phyloP scores from a whole-genome alignment of 164 flowering plant species.

The Magnolia kwangsiensis region DNA sequence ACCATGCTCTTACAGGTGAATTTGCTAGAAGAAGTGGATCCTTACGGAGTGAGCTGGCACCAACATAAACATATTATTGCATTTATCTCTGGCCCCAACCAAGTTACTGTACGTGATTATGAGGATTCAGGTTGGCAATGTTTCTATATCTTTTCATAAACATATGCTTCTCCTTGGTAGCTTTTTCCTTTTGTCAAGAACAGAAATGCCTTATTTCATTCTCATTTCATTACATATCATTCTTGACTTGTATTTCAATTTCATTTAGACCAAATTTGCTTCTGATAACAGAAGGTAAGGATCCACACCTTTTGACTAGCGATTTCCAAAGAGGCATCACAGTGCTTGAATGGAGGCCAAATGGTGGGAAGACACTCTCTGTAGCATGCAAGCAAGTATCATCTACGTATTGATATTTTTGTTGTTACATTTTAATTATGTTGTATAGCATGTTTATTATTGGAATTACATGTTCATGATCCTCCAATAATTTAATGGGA shows the following conservation, averaged over 20 bases:
- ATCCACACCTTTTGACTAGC: slow-evolving; percentile 54
- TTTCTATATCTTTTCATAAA: not conserved
- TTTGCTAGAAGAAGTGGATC: slow-evolving; percentile 58
- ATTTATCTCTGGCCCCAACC: slow-evolving; percentile 76
- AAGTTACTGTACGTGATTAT: slow-evolving; percentile 71
- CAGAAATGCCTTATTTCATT: not conserved
- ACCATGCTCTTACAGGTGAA: slow-evolving; percentile 39
- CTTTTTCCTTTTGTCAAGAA: not conserved
- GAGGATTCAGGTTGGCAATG: slow-evolving; percentile 73
- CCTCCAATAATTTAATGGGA: not conserved
- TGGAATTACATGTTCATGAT: not conserved
- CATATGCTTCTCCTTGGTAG: not conserved
- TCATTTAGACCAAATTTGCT: not conserved
- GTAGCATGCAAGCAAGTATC: slow-evolving; percentile 89
- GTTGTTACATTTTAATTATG: not conserved
- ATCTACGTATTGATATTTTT: slow-evolving; percentile 5
- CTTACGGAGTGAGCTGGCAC: slow-evolving; percentile 90
- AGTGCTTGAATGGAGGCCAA: slow-evolving; percentile 88
- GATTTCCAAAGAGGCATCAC: slow-evolving; percentile 73
- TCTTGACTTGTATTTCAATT: not conserved
- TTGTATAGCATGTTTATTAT: not conserved
- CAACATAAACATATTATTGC: slow-evolving; percentile 79
- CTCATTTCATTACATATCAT: not conserved
- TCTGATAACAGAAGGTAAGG: slow-evolving; percentile 10
- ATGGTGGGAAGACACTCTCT: slow-evolving; percentile 86